A percentile compares a stretch with the other conserved stretches of the same genome.
These are phyloP conservation scores for Aquilaria yunnanensis DNA, from an alignment of 345 rosid species.

Conservation along the genomic window DNA sequence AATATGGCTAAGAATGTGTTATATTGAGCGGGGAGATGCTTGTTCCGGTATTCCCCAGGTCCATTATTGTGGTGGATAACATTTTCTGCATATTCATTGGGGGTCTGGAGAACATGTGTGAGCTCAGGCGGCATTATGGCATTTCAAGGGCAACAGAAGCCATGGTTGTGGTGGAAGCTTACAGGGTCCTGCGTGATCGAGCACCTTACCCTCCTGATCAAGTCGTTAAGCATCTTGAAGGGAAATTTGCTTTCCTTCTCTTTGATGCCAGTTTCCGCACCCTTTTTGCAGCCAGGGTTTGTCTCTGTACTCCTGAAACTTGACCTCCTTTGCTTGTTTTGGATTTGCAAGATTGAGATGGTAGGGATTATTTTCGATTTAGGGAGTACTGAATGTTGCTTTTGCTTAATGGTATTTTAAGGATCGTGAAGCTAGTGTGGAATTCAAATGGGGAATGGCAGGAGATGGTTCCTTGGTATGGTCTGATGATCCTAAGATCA, in stretches of 20 bases:
- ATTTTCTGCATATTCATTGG: conserved; percentile 63
- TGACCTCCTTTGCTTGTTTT: neutral
- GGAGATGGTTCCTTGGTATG: conserved; percentile 42
- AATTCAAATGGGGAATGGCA: conserved; percentile 44
- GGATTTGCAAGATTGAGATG: neutral
- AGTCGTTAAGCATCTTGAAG: conserved; percentile 66
- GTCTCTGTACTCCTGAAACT: neutral
- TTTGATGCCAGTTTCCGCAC: conserved; percentile 38
- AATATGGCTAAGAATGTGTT: neutral
- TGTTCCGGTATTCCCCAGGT: conserved; percentile 13
- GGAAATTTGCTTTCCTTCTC: conserved; percentile 57
- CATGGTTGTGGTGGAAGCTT: conserved; percentile 61
- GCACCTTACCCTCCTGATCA: conserved; percentile 85
- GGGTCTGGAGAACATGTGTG: conserved; percentile 45
- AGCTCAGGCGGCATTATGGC: conserved; percentile 57
- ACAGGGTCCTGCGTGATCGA: conserved; percentile 52
- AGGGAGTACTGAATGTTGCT: neutral
- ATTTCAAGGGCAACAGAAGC: conserved; percentile 47
- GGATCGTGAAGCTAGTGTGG: conserved; percentile 36
- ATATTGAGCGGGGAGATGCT: too few species aligned
- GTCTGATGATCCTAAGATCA: conserved; percentile 40
- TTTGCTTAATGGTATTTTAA: neutral
- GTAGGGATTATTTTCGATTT: too few species aligned
- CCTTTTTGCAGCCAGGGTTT: conserved; percentile 56
- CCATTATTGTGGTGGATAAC: conserved; percentile 46